These are phyloP conservation scores for Balakata baccata DNA, from an alignment of 345 rosid species.

Conservation along the genomic window DNA sequence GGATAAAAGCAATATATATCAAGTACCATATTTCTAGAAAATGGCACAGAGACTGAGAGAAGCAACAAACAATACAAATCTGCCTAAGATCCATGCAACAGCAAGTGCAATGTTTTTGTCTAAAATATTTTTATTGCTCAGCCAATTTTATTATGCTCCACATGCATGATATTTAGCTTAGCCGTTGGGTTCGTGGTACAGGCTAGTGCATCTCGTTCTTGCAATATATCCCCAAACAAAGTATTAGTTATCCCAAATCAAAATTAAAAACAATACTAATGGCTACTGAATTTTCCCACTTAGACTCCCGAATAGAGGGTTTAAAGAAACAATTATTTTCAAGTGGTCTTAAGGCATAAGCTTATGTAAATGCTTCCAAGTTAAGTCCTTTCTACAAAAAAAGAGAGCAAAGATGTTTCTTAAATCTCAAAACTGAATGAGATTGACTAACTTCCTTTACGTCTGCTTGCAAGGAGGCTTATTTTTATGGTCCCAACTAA, in stretches of 20 bases:
- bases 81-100: neutral
- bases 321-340: neutral
- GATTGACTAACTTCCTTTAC: neutral
- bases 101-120: neutral
- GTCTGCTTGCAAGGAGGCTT: neutral
- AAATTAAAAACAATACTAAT: neutral
- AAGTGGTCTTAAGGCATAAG: neutral
- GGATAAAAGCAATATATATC: neutral
- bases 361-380: neutral
- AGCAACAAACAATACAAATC: neutral
- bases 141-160: neutral
- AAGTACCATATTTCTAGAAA: neutral
- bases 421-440: constrained; percentile 1
- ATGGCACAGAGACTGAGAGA: neutral
- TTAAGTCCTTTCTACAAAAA: neutral
- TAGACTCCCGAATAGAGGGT: neutral
- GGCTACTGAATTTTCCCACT: neutral
- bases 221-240: neutral
- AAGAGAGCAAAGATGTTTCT: neutral
- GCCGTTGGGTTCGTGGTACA: neutral
- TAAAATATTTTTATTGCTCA: neutral
- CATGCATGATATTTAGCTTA: neutral
- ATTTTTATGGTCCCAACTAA: neutral
- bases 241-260: neutral
- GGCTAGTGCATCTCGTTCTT: neutral